These are phyloP conservation scores for Annulohypoxylon maeteangense DNA, from an alignment of 495 filamentous ascomycete species.

Conservation along the genomic window DNA sequence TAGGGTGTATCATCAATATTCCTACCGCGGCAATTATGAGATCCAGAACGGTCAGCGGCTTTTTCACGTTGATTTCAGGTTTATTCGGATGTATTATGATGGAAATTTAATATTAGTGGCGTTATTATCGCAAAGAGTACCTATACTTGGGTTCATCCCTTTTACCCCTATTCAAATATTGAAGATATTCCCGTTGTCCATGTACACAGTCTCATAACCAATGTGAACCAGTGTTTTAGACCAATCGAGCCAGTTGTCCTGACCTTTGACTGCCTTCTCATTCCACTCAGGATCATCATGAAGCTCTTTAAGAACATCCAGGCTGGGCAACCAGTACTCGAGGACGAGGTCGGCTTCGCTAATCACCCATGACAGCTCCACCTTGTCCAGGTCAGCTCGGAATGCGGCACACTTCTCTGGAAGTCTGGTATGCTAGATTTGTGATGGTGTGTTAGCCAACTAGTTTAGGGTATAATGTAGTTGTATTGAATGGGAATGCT, in stretches of 20 bases:
- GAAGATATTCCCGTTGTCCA: conserved; percentile 17
- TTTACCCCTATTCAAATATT: conserved; percentile 3
- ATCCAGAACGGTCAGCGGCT: too few relatives aligned
- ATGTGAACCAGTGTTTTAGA: conserved; percentile 18
- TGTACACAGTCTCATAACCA: conserved; percentile 12
- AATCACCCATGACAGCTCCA: conserved; percentile 17
- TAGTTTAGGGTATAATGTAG: not conserved
- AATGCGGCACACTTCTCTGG: conserved; percentile 1
- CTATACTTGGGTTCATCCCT: too few relatives aligned
- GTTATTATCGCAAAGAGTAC: too few relatives aligned
- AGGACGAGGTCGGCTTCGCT: conserved; percentile 30
- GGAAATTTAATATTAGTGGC: too few relatives aligned
- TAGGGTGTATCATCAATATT: too few relatives aligned
- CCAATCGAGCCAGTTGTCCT: conserved; percentile 19
- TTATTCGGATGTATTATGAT: not conserved
- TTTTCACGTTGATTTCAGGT: too few relatives aligned
- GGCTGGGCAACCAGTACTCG: conserved; percentile 25
- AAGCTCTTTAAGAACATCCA: conserved; percentile 12
- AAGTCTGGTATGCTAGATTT: conserved; percentile 14
- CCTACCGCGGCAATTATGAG: too few relatives aligned
- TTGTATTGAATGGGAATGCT: not conserved
- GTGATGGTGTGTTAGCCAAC: not conserved
- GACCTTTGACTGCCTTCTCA: conserved; percentile 18
- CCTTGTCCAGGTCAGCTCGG: conserved; percentile 5
- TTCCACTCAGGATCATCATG: conserved; percentile 24